Base-by-base conservation (phyloP, 2,329 filamentous ascomycete species). In the Pseudocercospora crystallina region DNA sequence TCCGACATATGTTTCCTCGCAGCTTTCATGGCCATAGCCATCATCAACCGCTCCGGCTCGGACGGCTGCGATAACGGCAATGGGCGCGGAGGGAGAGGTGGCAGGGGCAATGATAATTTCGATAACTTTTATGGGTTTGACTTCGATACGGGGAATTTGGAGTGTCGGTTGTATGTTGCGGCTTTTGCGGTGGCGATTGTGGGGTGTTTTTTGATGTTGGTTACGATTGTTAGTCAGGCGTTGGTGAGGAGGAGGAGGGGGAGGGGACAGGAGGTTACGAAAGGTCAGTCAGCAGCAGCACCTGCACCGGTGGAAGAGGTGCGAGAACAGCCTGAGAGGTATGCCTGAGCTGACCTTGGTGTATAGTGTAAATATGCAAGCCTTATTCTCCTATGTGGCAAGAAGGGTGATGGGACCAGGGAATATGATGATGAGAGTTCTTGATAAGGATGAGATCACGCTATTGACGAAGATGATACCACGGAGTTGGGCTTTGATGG, bases 131-230 rank as follows among this genome's bases (percentile, higher is more conserved):
- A 30, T 8, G 33, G 32, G 11, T 29, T 26, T 3, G 45, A 32
- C 13, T 41, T 39, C 8, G 31, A 39, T 15, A 13, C 15, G 15
- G 14, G 36, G 5, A 26, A 36, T 11, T 14, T 34, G 12, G 43
- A 37, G 5, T 51, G 49, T 10, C 17, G 37, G 31, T 35, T 51
- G 7, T 47, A 41, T 20, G 38, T 47, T 8, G 45, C 39, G 35
- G 39, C 50, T 20, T 53, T 55, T 5, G 52, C 52, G 7, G 44
- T 55, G 1, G 48, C 52, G 8, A 48, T 48, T 12, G 46, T 52
- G 12, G 49, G 34, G 12, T 14, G 40, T 15, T 51, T 51, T 13
- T 32, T 43, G 10, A 46, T 51, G 8, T 2, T 46, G 1, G 17
- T 41, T 14, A 43, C 48, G 4, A 30, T 46, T 10, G 31, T 46